phyloP scores from a whole-genome alignment of 305 asterid species.

The Ajuga reptans region DNA sequence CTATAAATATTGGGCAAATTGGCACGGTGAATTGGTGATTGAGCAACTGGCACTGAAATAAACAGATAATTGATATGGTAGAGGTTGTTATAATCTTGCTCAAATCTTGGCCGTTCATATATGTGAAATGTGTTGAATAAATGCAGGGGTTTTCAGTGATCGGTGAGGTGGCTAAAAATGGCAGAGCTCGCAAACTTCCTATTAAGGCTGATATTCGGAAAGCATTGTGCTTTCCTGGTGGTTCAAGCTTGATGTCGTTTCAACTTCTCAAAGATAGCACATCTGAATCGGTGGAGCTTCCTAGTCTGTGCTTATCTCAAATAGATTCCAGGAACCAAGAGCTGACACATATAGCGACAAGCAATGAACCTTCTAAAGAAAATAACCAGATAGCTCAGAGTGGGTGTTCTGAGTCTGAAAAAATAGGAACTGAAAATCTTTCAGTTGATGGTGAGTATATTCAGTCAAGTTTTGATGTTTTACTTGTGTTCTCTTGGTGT shows the following conservation, averaged over 20 bases:
- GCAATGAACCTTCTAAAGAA: conserved; percentile 27
- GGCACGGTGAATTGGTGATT: neutral
- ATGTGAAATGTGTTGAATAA: neutral
- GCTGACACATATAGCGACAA: conserved; percentile 17
- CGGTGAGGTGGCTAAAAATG: conserved; percentile 67
- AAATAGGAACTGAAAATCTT: conserved; percentile 23
- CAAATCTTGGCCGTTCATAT: neutral
- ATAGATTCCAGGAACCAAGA: conserved; percentile 27
- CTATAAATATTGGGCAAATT: neutral
- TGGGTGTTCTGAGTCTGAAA: conserved; percentile 27
- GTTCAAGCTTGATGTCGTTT: conserved; percentile 67
- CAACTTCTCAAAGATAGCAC: conserved; percentile 43
- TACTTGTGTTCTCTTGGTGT: neutral
- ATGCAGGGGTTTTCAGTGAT: conserved; percentile 72
- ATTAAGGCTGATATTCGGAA: conserved; percentile 69
- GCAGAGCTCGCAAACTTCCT: conserved; percentile 63
- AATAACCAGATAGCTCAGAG: conserved; percentile 26
- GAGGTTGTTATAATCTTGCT: neutral
- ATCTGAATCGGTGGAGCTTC: conserved; percentile 26
- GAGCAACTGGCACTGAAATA: neutral
- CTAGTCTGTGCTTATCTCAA: conserved; percentile 28
- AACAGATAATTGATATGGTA: neutral
- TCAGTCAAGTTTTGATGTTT: conserved; percentile 1
- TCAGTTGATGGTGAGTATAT: conserved; percentile 30
- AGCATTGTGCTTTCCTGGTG: conserved; percentile 89